Percentiles rank a stretch among this genome's conserved stretches.
These are phyloP conservation scores for Ammopiptanthus mongolicus DNA, from an alignment of 306 rosid genomes.

Conservation along the genomic window DNA sequence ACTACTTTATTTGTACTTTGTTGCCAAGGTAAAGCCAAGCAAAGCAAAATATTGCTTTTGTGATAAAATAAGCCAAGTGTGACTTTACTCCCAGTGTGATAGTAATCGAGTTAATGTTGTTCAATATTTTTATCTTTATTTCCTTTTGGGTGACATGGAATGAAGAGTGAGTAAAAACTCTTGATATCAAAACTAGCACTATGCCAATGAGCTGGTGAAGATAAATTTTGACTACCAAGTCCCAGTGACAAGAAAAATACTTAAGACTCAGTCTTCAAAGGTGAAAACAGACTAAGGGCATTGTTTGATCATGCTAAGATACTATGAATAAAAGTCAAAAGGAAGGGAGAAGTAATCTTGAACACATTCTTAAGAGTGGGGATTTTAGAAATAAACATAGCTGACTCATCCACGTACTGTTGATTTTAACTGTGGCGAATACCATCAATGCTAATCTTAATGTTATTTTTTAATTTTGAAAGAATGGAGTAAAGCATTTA, in stretches of 20 bases:
- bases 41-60: neutral
- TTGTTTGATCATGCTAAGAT: neutral
- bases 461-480: conserved; percentile 5
- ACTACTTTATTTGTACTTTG: neutral
- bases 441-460: neutral
- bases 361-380: neutral
- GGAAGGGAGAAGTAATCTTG: neutral
- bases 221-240: neutral
- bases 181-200: neutral
- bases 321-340: neutral
- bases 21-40: neutral
- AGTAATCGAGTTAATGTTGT: neutral
- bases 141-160: neutral
- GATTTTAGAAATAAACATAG: neutral
- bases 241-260: neutral
- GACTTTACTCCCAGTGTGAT: neutral
- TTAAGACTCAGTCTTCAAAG: conserved; percentile 3
- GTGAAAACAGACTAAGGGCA: neutral
- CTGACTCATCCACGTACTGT: neutral
- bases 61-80: neutral
- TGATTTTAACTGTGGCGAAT: neutral
- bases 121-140: neutral
- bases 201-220: neutral
- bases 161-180: neutral
- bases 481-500: neutral